These are phyloP conservation scores for Suhomyces atakaporum DNA, from an alignment of 1,139 yeast species.

Conservation along the genomic window DNA sequence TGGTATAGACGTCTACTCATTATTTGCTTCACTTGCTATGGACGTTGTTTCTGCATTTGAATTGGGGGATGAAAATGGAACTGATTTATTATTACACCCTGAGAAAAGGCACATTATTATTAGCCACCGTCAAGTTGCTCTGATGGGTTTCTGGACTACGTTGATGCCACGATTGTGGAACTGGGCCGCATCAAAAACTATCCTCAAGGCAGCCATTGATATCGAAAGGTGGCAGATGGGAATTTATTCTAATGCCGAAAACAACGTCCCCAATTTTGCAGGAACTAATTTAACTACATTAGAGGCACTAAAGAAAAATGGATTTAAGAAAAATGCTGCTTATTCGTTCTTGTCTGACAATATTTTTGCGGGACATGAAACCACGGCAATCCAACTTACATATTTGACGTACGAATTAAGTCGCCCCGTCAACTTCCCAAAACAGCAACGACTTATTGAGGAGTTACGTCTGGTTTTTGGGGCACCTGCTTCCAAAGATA, in stretches of 20 bases:
- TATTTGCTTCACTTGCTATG: constrained; percentile 73
- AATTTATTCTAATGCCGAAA: constrained; percentile 43
- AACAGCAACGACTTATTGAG: constrained; percentile 43
- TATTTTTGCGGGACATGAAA: constrained; percentile 72
- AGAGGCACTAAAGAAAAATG: constrained; percentile 36
- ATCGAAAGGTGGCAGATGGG: constrained; percentile 55
- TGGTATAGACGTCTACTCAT: constrained; percentile 57
- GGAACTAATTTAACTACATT: constrained; percentile 34
- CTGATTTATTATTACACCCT: constrained; percentile 41
- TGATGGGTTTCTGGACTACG: constrained; percentile 74
- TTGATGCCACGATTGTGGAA: constrained; percentile 57
- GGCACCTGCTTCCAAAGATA: constrained; percentile 25
- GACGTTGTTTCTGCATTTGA: constrained; percentile 67
- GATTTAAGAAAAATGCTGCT: constrained; percentile 36
- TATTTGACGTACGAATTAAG: constrained; percentile 63
- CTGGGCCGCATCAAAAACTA: constrained; percentile 46
- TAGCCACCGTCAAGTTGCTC: constrained; percentile 55
- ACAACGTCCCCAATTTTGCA: constrained; percentile 25
- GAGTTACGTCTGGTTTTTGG: constrained; percentile 46
- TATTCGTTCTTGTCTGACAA: constrained; percentile 45
- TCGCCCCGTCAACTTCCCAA: constrained; percentile 42
- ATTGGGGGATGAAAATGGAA: constrained; percentile 52
- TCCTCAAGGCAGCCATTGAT: constrained; percentile 38
- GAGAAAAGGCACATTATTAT: constrained; percentile 45
- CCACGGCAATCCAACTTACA: constrained; percentile 68